Conservation (phyloP, 257 asterid species). For the Datura wrightii region DNA sequence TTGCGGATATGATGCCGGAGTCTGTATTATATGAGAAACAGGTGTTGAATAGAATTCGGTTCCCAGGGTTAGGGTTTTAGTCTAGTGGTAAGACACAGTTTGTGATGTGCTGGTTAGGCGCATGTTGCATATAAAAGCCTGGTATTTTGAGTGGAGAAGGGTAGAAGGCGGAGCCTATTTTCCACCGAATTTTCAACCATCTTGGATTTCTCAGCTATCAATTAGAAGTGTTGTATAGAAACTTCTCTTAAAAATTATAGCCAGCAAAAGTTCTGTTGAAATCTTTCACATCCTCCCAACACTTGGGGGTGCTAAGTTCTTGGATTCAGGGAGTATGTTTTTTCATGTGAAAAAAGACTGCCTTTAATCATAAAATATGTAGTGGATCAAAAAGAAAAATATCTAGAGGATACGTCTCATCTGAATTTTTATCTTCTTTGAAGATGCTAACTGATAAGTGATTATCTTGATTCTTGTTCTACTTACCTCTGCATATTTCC, state of each 20-base stretch:
- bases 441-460: neutral
- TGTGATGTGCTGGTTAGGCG: neutral
- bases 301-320: slow-evolving; percentile 8
- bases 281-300: neutral
- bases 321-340: neutral
- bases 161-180: neutral
- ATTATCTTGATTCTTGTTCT: neutral
- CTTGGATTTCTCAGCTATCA: neutral
- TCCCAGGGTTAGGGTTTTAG: neutral
- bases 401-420: neutral
- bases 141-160: slow-evolving; percentile 1
- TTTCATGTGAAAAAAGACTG: neutral
- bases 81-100: neutral
- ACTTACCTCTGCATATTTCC: slow-evolving; percentile 1
- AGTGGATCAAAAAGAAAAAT: neutral
- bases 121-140: neutral
- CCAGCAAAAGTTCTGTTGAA: neutral
- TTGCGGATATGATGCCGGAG: neutral
- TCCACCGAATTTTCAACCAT: neutral
- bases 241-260: neutral
- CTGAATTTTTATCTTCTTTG: neutral
- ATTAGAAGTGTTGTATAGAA: neutral
- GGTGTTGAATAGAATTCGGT: neutral
- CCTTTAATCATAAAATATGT: neutral
- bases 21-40: neutral